Evolutionary conservation across 805 yeast genomes (phyloP).

Genomic region (Candida qinlingensis): DNA sequence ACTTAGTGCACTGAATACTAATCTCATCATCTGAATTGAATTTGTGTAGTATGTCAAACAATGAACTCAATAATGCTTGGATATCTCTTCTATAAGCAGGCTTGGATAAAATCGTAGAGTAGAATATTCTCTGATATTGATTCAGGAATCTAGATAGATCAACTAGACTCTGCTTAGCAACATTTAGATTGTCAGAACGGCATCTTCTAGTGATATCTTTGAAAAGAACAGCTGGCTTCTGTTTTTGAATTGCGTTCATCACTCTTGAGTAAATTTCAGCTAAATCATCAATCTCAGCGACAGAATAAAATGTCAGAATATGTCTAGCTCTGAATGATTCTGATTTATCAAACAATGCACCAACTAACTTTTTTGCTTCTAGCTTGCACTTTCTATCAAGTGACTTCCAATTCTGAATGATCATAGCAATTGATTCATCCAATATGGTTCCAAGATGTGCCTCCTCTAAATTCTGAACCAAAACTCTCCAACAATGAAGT

Average conservation of each 20-base stretch:
- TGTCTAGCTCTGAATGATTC: constrained; percentile 33
- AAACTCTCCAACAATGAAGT: constrained; percentile 59
- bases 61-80: constrained; percentile 43
- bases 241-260: constrained; percentile 24
- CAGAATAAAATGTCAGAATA: constrained; percentile 47
- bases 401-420: constrained; percentile 59
- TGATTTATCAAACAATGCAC: constrained; percentile 29
- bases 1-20: constrained; percentile 56
- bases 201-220: constrained; percentile 52
- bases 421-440: constrained; percentile 68
- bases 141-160: constrained; percentile 53
- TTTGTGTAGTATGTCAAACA: constrained; percentile 52
- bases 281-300: constrained; percentile 40
- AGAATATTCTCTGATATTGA: constrained; percentile 46
- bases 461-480: constrained; percentile 52
- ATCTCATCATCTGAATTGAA: constrained; percentile 47
- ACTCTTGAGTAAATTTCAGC: constrained; percentile 28
- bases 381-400: constrained; percentile 46
- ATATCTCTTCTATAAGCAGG: constrained; percentile 28
- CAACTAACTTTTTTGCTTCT: constrained; percentile 49
- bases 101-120: constrained; percentile 37
- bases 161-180: constrained; percentile 64
- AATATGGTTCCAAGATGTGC: constrained; percentile 58
- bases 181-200: constrained; percentile 59
- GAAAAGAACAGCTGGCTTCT: constrained; percentile 33